A percentile compares a stretch with the other conserved stretches of the same genome.
phyloP scores from a whole-genome alignment of 495 filamentous ascomycete species.

The Penicillium parvum region DNA sequence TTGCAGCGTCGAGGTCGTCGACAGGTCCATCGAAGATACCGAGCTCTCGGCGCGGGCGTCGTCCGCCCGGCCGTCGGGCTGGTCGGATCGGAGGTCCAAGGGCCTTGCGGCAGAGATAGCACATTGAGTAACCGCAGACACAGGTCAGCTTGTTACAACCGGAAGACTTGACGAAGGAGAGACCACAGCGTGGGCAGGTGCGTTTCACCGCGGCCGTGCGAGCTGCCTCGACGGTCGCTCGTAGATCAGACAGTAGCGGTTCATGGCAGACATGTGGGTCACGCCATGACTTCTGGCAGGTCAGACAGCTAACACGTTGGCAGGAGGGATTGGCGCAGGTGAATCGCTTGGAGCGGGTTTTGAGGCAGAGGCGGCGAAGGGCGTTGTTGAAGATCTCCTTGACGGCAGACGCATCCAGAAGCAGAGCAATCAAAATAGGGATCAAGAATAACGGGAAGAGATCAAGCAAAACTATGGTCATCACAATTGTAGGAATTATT shows the following conservation, averaged over 20 bases:
- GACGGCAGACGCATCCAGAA: slow-evolving; percentile 37
- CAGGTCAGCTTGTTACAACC: slow-evolving; percentile 98
- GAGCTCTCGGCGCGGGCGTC: slow-evolving; percentile 2
- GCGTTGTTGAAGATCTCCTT: slow-evolving; percentile 46
- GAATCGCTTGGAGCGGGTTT: slow-evolving; percentile 65
- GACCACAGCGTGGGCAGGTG: slow-evolving; percentile 84
- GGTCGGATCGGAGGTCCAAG: slow-evolving; percentile 29
- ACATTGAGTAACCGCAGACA: slow-evolving; percentile 97
- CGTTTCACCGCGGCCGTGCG: slow-evolving; percentile 93
- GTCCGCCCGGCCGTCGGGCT: slow-evolving; percentile 1
- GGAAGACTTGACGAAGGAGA: slow-evolving; percentile 84
- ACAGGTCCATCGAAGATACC: slow-evolving; percentile 10
- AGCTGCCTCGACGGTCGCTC: slow-evolving; percentile 82
- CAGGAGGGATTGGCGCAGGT: slow-evolving; percentile 66
- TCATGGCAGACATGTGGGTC: slow-evolving; percentile 67
- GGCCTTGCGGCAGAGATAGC: slow-evolving; percentile 74
- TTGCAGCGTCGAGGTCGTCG: slow-evolving; percentile 4
- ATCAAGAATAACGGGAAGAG: slow-evolving; percentile 51
- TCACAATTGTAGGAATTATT: slow-evolving; percentile 29
- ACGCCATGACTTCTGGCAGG: slow-evolving; percentile 60
- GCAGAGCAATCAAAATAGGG: slow-evolving; percentile 41
- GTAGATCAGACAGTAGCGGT: slow-evolving; percentile 62
- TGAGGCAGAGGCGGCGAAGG: slow-evolving; percentile 58
- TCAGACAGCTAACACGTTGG: slow-evolving; percentile 67
- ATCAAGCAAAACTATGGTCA: slow-evolving; percentile 39